These are phyloP conservation scores for Verticillium nubilum DNA, from an alignment of 2,329 filamentous ascomycete species.

Conservation along the genomic window DNA sequence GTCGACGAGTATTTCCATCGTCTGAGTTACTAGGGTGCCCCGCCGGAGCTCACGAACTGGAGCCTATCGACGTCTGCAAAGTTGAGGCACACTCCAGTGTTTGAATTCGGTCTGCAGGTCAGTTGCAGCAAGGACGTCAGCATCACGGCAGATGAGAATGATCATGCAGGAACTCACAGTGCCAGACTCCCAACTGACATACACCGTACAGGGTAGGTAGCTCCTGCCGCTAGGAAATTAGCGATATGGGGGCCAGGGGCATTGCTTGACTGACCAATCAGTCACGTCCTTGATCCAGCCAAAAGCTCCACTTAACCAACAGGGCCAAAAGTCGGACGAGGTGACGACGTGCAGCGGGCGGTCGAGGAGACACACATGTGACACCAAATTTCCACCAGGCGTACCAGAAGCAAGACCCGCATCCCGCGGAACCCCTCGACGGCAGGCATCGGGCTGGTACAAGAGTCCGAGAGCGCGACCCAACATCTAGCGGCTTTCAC, in stretches of 20 bases:
- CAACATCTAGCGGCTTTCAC: neutral
- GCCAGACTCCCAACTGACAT: neutral
- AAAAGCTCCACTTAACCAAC: neutral
- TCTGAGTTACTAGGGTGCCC: constrained; percentile 2
- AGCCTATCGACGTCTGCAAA: too few species aligned
- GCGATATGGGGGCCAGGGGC: neutral
- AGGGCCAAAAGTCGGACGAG: neutral
- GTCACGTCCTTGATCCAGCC: neutral
- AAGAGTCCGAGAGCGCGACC: neutral
- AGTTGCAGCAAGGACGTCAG: constrained; percentile 5
- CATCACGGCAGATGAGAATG: neutral
- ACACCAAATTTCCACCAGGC: neutral
- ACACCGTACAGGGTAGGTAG: neutral
- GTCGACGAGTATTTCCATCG: neutral
- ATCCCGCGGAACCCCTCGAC: neutral
- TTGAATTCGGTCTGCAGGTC: constrained; percentile 7
- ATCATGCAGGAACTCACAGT: neutral
- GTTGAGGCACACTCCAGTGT: too few species aligned
- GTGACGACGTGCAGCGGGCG: neutral
- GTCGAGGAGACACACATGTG: neutral
- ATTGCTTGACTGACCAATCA: neutral
- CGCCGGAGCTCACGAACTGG: too few species aligned
- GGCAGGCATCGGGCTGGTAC: neutral
- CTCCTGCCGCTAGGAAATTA: neutral
- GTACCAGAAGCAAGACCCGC: neutral